Percentiles rank a stretch among this genome's conserved stretches.
These are phyloP conservation scores for Linnemannia exigua DNA, from an alignment of 192 early-diverging fungal genomes.

Conservation along the genomic window DNA sequence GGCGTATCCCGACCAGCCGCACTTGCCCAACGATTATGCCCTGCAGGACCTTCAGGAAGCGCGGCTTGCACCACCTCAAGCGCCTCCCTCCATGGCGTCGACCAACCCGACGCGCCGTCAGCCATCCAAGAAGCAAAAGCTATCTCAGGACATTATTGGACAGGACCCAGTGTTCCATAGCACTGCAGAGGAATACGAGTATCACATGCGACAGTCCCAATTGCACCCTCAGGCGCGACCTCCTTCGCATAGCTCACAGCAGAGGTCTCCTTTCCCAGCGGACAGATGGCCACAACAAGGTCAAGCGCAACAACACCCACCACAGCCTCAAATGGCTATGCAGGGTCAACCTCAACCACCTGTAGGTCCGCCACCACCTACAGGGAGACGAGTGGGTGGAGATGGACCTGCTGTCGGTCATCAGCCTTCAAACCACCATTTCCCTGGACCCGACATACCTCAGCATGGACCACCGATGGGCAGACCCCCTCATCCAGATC, in stretches of 20 bases:
- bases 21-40: conserved; percentile 12
- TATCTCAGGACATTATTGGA: conserved; percentile 17
- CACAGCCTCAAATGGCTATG: not conserved
- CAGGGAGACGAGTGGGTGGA: conserved; percentile 1
- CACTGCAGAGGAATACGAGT: conserved; percentile 24
- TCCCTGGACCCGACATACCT: conserved; percentile 8
- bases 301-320: not conserved
- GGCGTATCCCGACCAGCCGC: not conserved
- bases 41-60: not conserved
- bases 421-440: not conserved
- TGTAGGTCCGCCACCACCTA: not conserved
- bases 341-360: conserved; percentile 8
- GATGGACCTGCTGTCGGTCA: not conserved
- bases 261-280: not conserved
- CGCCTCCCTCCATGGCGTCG: not conserved
- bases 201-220: conserved; percentile 31
- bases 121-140: conserved; percentile 18
- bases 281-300: conserved; percentile 28
- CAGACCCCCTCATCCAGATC: conserved; percentile 18
- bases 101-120: conserved; percentile 10
- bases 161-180: not conserved
- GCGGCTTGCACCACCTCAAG: not conserved
- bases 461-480: conserved; percentile 2
- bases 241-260: not conserved
- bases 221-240: conserved; percentile 17